Evolutionary conservation across 2,329 filamentous ascomycete species (phyloP), one percentile per base, ranked within the genome.

Genomic region (Reticulascus tulasneorum): DNA sequence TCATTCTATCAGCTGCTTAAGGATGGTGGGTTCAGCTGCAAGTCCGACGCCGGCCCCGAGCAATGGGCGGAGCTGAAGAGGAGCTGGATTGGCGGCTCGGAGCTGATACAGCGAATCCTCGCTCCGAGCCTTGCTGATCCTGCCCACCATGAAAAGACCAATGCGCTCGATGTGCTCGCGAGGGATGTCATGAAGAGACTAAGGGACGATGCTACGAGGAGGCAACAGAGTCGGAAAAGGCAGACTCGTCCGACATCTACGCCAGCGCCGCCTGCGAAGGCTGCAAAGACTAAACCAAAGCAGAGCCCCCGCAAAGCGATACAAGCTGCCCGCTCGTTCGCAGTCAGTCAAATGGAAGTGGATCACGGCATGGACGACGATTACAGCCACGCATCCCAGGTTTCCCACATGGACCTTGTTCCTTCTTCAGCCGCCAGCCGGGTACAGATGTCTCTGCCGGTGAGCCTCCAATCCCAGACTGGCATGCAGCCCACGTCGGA

Each of bases 141-240:
- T 3, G 63, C 71, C 16, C 68, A 78, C 37, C 51, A 60, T 16
- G 59, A 67, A 29, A 85, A 80, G 54, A 54, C 77, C 22, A 80
- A 76, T 46, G 83, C 83, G 2, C 58, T 90, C 29, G 83, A 90
- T 43, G 69, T 84, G 0, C 62, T 93, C 4, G 84, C 83, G 34
- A 73, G 80, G 33, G 86, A 91, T 58, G 82, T 87, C 13, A 82
- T 86, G 73, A 90, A 90, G 61, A 73, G 86, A 30, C 69, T 84
- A 35, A 75, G 82, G 23, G 82, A 87, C 49, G 81, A 86, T 45
- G 74, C 77, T 40, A 67, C 67, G 1, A 77, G 75, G 46, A 68
- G 71, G 37, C 66, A 79, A 62, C 69, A 7, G 31, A 45, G 47
- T 35, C 51, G 35, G 32, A 42, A 46, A 27, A 29, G 26, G 34